A percentile compares a stretch with the other conserved stretches of the same genome.
These are phyloP conservation scores for Aegle marmelos DNA, from an alignment of 345 rosid species.

Conservation along the genomic window DNA sequence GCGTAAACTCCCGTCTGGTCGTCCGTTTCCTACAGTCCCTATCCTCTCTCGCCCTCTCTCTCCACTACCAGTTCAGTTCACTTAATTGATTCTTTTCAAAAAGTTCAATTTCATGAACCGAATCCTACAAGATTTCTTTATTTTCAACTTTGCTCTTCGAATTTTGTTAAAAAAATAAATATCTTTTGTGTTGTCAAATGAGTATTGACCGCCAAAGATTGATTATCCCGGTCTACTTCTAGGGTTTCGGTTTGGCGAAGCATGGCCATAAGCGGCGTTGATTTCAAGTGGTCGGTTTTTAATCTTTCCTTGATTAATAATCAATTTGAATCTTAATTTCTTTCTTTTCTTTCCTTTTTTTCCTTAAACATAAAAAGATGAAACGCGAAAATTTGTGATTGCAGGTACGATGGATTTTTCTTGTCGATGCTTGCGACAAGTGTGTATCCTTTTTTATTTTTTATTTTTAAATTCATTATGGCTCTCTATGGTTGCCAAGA, in stretches of 20 bases:
- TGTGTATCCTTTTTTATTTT: conserved; percentile 67
- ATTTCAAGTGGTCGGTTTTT: conserved; percentile 86
- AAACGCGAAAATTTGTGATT: conserved; percentile 13
- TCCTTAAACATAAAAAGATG: neutral
- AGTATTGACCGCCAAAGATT: neutral
- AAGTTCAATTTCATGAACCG: neutral
- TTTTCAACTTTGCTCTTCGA: neutral
- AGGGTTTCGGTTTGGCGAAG: conserved; percentile 15
- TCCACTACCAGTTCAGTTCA: neutral
- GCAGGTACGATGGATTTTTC: conserved; percentile 99
- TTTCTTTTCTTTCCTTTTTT: too few relatives aligned
- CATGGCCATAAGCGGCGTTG: conserved; percentile 89
- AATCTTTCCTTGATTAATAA: neutral
- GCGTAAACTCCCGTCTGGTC: neutral
- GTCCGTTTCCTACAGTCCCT: neutral
- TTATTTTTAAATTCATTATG: neutral
- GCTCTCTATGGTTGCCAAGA: neutral
- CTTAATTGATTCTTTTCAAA: neutral
- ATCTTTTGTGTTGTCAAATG: neutral
- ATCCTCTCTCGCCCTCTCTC: neutral
- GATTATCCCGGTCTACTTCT: conserved; percentile 1
- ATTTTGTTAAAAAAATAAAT: neutral
- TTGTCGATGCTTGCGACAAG: conserved; percentile 98
- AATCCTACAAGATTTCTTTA: neutral
- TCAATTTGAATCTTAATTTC: neutral